phyloP scores from a whole-genome alignment of 176 grass and related monocot genomes.

The Thinopyrum elongatum region DNA sequence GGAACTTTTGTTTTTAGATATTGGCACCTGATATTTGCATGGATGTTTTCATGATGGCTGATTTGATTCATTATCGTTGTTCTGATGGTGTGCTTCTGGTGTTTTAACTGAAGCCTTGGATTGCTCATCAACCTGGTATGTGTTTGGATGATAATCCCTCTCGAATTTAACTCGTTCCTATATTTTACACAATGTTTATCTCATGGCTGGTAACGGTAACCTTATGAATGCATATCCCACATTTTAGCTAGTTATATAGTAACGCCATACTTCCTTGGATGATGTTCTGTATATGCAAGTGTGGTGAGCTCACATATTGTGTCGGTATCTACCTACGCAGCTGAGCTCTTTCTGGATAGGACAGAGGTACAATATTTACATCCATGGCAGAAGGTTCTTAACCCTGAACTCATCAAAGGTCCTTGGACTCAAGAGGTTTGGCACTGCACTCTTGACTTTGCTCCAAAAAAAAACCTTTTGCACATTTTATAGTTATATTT shows the following conservation, averaged over 20 bases:
- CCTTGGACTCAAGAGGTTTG: constrained; percentile 94
- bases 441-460: constrained; percentile 18
- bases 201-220: neutral
- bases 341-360: constrained; percentile 77
- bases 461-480: constrained; percentile 8
- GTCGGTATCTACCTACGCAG: constrained; percentile 45
- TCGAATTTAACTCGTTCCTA: too few species aligned
- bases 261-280: neutral
- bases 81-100: too few species aligned
- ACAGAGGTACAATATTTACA: constrained; percentile 98
- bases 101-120: too few species aligned
- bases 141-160: too few species aligned
- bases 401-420: constrained; percentile 95
- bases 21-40: too few species aligned
- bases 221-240: neutral
- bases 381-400: constrained; percentile 98
- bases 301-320: constrained; percentile 18
- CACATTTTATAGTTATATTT: constrained; percentile 16
- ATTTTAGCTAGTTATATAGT: constrained; percentile 1
- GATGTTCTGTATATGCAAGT: neutral
- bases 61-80: too few species aligned
- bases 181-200: neutral
- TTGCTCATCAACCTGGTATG: too few species aligned
- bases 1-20: too few species aligned
- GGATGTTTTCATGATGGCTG: too few species aligned